A percentile compares a stretch with the other conserved stretches of the same genome.
Evolutionary conservation across 495 filamentous ascomycete species (phyloP).

Genomic region (Hypomontagnella submonticulosa): DNA sequence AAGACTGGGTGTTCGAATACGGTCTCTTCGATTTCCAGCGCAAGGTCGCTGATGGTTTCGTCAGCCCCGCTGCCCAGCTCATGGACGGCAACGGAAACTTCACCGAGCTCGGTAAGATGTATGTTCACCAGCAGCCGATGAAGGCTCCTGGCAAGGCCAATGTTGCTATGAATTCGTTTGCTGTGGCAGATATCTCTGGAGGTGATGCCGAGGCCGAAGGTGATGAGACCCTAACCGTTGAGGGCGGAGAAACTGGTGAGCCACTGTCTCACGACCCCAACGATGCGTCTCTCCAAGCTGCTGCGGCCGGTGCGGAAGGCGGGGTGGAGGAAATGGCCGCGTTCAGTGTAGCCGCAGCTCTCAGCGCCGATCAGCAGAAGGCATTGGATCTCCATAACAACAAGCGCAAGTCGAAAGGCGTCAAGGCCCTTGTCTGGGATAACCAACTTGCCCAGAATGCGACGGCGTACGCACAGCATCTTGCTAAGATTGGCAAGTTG

Average conservation of each 20-base stretch:
- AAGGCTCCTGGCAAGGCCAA: conserved; percentile 29
- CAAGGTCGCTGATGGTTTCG: conserved; percentile 55
- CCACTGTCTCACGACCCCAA: conserved; percentile 17
- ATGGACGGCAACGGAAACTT: conserved; percentile 58
- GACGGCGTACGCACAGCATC: conserved; percentile 47
- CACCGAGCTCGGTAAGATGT: conserved; percentile 53
- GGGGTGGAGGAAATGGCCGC: conserved; percentile 1
- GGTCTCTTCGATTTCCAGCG: conserved; percentile 60
- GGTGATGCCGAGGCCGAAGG: not conserved
- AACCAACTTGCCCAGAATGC: conserved; percentile 49
- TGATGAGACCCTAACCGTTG: not conserved
- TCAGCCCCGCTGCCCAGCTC: conserved; percentile 59
- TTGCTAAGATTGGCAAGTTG: conserved; percentile 46
- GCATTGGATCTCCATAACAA: conserved; percentile 49
- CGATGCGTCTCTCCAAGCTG: conserved; percentile 2
- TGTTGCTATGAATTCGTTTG: conserved; percentile 17
- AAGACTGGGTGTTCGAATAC: conserved; percentile 57
- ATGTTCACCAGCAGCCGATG: conserved; percentile 47
- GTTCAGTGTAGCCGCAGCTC: conserved; percentile 26
- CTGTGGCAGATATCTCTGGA: not conserved
- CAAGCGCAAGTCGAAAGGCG: conserved; percentile 43
- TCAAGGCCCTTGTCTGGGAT: conserved; percentile 49
- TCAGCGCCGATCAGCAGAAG: conserved; percentile 39
- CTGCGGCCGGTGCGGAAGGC: conserved; percentile 8
- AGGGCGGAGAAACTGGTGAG: conserved; percentile 1